Conservation (phyloP, 768 basidiomycete species). For the Galerina sulciceps region DNA sequence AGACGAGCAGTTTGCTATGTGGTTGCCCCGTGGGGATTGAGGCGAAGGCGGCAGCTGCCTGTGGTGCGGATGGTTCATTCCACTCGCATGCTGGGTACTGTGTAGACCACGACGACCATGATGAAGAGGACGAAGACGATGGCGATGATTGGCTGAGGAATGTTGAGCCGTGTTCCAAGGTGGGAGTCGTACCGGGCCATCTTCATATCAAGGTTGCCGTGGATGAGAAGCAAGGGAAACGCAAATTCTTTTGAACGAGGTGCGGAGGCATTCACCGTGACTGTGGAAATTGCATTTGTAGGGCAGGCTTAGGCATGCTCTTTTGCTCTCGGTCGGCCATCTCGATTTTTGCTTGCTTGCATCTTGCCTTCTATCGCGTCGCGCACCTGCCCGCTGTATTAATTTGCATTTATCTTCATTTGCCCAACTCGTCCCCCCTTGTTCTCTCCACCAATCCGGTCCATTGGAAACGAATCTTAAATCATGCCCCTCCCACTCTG, state of each 20-base stretch:
- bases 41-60: conserved; percentile 15
- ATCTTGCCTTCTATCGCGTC: too few species aligned
- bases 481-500: not conserved
- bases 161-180: conserved; percentile 68
- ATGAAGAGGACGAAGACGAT: conserved; percentile 71
- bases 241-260: conserved; percentile 66
- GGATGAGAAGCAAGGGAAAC: conserved; percentile 73
- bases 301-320: not conserved
- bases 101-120: conserved; percentile 68
- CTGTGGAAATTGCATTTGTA: not conserved
- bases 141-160: conserved; percentile 89
- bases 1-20: conserved; percentile 78
- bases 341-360: too few species aligned
- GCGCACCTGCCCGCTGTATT: not conserved
- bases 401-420: not conserved
- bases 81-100: conserved; percentile 45
- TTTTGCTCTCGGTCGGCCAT: not conserved
- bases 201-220: conserved; percentile 73
- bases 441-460: not conserved
- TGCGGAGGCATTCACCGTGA: not conserved
- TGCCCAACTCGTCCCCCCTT: not conserved
- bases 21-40: conserved; percentile 56
- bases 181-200: conserved; percentile 54
- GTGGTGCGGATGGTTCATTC: conserved; percentile 7
- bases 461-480: conserved; percentile 1